Conservation (phyloP, 208 protist species). For the Porcisia hertigi region DNA sequence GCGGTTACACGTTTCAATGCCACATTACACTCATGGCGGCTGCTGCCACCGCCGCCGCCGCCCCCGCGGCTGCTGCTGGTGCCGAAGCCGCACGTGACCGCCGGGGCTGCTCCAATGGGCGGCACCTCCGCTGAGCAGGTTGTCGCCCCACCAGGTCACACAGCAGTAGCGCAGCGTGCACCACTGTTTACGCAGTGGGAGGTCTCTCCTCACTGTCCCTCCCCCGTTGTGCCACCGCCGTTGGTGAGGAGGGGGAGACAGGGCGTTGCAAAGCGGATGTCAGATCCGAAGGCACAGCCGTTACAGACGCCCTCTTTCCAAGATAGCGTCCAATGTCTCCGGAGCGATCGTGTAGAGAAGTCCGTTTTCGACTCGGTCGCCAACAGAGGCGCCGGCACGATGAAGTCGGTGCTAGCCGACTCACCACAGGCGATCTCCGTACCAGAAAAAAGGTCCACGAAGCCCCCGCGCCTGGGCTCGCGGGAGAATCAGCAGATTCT, state of each 20-base stretch:
- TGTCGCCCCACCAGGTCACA: too few relatives aligned
- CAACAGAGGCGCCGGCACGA: neutral
- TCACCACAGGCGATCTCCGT: neutral
- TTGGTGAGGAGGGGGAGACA: too few relatives aligned
- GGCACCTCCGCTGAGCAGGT: neutral
- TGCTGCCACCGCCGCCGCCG: too few relatives aligned
- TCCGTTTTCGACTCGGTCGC: neutral
- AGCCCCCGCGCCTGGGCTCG: too few relatives aligned
- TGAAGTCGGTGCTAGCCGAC: neutral
- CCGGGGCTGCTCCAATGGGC: neutral
- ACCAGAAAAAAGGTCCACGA: neutral
- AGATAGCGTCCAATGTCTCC: neutral
- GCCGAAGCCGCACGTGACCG: neutral
- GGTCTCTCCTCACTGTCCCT: neutral
- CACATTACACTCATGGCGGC: neutral
- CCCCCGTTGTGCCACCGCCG: conserved; percentile 10
- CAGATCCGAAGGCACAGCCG: neutral
- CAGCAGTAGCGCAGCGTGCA: neutral
- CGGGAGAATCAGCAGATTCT: neutral
- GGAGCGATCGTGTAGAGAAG: neutral
- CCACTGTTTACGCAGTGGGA: neutral
- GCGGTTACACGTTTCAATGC: neutral
- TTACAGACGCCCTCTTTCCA: neutral
- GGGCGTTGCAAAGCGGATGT: neutral
- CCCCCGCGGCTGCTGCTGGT: neutral